phyloP scores from a whole-genome alignment of 768 basidiomycete genomes.

The Suillus brevipes region DNA sequence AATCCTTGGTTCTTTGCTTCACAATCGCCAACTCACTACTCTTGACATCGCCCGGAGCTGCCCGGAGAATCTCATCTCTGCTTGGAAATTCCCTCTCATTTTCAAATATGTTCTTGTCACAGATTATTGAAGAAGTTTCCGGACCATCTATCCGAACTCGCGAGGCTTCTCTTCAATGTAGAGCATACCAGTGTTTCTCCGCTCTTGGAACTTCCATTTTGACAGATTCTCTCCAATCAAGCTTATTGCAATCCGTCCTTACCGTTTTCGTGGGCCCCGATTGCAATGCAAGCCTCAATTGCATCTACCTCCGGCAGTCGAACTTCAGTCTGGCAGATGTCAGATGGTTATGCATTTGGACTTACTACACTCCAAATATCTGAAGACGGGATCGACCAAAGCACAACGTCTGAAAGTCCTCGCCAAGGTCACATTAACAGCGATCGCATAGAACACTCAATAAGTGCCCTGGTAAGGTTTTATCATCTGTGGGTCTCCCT shows the following conservation, averaged over 20 bases:
- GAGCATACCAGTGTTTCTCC: constrained; percentile 89
- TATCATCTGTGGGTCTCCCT: background rate
- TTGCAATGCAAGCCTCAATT: constrained; percentile 86
- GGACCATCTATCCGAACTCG: constrained; percentile 69
- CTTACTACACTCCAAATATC: constrained; percentile 67
- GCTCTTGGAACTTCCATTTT: constrained; percentile 77
- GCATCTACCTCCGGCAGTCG: constrained; percentile 83
- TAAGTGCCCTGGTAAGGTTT: constrained; percentile 69
- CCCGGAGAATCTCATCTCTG: constrained; percentile 82
- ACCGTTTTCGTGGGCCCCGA: constrained; percentile 86
- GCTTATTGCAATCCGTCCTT: constrained; percentile 78
- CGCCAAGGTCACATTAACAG: constrained; percentile 54
- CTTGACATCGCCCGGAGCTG: constrained; percentile 93
- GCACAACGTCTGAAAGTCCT: constrained; percentile 5
- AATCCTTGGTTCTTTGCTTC: constrained; percentile 81
- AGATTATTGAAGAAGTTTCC: constrained; percentile 63
- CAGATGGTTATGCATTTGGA: constrained; percentile 91
- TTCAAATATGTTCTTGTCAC: constrained; percentile 74
- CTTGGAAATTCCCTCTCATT: constrained; percentile 90
- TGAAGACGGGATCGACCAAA: constrained; percentile 41
- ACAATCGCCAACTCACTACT: constrained; percentile 80
- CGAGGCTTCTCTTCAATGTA: constrained; percentile 79
- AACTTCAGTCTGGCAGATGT: constrained; percentile 80
- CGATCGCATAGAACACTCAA: constrained; percentile 77
- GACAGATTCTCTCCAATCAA: constrained; percentile 79